Base-by-base conservation (phyloP, 139 green algal species). In the Chlamydomonas schloesseri region DNA sequence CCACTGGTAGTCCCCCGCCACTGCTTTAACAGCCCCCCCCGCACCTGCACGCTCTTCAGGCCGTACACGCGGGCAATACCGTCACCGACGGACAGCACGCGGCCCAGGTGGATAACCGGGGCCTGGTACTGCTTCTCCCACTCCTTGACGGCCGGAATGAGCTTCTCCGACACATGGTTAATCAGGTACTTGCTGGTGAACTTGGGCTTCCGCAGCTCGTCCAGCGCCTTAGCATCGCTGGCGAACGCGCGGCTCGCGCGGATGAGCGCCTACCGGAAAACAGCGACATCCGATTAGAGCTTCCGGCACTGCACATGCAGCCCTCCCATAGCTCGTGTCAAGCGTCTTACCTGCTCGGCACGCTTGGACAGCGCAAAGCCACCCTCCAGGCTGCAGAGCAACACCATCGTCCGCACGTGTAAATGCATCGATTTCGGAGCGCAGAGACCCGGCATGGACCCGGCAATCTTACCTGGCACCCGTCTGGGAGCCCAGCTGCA, bases 11-110 rank as follows among this genome's bases (percentile, higher is more conserved):
- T n/a, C n/a, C n/a, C n/a, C n/a, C n/a, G n/a, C n/a, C n/a, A n/a
- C n/a, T n/a, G n/a, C n/a, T n/a, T n/a, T n/a, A n/a, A n/a, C n/a
- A n/a, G n/a, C n/a, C n/a, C n/a, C 62, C 62, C 11, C 24, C 89
- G 21, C 76, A 92, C 89, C 89, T 96, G 92, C 81, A 97, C 93
- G 76, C 96, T 96, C 75, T 97, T 94, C 67, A 98, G 87, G 62
- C 96, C 96, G 73, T 98, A 98, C 24, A 98, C 84, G 78, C 96
- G 95, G 55, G 96, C 96, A 86, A 99, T 99, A 93, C 96, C 96
- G 83, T 99, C 96, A 80, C 96, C 96, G 69, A 99, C 94, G 70
- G 90, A 95, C 70, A 98, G 90, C 77, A 98, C 96, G 77, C 93
- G 91, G 31, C 96, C 96, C 55, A 98, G 90, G 85, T 95, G 92